Evolutionary conservation across 257 asterid species (phyloP).

Genomic region (Solanum chmielewskii): DNA sequence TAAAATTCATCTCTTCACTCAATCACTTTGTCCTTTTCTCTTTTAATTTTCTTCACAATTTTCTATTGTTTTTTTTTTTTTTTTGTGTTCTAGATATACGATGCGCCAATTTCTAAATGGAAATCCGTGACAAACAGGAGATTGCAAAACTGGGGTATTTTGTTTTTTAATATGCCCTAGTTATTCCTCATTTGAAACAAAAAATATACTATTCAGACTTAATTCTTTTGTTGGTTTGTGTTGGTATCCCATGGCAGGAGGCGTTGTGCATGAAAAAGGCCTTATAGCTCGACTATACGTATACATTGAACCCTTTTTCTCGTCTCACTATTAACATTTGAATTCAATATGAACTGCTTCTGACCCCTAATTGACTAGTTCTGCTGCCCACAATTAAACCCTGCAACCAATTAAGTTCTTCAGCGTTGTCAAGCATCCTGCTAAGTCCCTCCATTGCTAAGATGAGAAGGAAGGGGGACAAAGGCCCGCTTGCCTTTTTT

Average conservation of each 20-base stretch:
- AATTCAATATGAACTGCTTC: background rate
- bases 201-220: background rate
- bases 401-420: background rate
- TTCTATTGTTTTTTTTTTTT: background rate
- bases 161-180: background rate
- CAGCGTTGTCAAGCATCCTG: background rate
- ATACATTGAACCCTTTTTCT: background rate
- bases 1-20: background rate
- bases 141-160: conserved; percentile 86
- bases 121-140: conserved; percentile 77
- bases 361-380: background rate
- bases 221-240: background rate
- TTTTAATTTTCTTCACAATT: background rate
- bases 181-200: background rate
- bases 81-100: conserved; percentile 33
- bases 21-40: background rate
- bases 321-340: background rate
- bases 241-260: conserved; percentile 37
- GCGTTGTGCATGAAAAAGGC: conserved; percentile 89
- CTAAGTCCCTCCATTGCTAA: background rate
- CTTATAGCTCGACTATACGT: conserved; percentile 84
- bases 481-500: background rate
- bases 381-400: background rate
- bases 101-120: conserved; percentile 84
- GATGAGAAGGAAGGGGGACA: background rate